phyloP scores from a whole-genome alignment of 352 stramenopile genomes.

The Phytophthora pistaciae region DNA sequence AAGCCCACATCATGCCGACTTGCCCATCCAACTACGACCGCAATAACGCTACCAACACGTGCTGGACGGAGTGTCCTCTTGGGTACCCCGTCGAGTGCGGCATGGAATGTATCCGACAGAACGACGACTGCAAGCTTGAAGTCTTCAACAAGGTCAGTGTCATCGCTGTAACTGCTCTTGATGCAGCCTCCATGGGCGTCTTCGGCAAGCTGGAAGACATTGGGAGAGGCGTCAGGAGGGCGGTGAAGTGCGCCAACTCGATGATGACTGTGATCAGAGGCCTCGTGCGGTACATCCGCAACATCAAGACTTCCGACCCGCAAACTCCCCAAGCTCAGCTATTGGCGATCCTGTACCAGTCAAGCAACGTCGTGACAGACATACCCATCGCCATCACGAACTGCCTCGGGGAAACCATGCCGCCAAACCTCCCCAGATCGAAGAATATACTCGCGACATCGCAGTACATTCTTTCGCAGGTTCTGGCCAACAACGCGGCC shows the following conservation, averaged over 20 bases:
- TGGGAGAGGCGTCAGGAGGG: constrained; percentile 9
- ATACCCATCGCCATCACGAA: constrained; percentile 20
- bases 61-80: constrained; percentile 59
- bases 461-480: constrained; percentile 26
- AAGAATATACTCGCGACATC: constrained; percentile 20
- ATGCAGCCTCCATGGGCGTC: constrained; percentile 39
- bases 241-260: constrained; percentile 18
- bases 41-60: constrained; percentile 51
- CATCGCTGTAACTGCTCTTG: constrained; percentile 39
- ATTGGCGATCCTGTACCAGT: constrained; percentile 18
- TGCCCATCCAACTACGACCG: constrained; percentile 46
- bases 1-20: constrained; percentile 37
- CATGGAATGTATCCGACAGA: constrained; percentile 57
- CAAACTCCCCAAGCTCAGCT: constrained; percentile 18
- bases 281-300: constrained; percentile 23
- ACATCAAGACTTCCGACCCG: constrained; percentile 22
- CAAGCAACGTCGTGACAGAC: constrained; percentile 25
- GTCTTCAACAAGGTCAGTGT: constrained; percentile 47
- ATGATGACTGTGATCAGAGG: constrained; percentile 21
- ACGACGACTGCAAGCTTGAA: constrained; percentile 44
- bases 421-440: constrained; percentile 2
- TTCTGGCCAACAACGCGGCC: constrained; percentile 10
- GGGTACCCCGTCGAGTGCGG: constrained; percentile 57
- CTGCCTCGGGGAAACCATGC: constrained; percentile 9
- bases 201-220: constrained; percentile 43